Evolutionary conservation across 257 asterid species (phyloP).

Genomic region (Solanum tarijense): DNA sequence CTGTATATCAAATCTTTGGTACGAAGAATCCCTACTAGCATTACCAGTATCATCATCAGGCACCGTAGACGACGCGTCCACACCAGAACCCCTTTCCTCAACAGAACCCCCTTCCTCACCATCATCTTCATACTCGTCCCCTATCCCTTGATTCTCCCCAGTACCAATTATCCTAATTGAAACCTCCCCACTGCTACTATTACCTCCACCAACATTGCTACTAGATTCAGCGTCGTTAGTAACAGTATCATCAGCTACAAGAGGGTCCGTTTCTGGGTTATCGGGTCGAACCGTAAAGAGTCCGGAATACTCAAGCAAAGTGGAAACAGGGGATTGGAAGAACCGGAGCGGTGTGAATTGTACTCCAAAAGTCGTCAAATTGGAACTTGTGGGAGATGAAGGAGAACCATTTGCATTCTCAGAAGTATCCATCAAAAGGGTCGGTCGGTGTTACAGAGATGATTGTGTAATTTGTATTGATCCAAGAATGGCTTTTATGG

Average conservation of each 20-base stretch:
- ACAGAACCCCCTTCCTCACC: conserved; percentile 10
- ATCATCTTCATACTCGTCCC: conserved; percentile 16
- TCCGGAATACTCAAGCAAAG: conserved; percentile 66
- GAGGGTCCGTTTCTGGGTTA: conserved; percentile 35
- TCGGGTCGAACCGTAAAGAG: conserved; percentile 47
- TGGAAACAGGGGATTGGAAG: conserved; percentile 43
- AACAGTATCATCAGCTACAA: conserved; percentile 1
- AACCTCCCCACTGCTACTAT: conserved; percentile 50
- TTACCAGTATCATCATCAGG: conserved; percentile 20
- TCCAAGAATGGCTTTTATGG: neutral
- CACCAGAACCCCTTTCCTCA: conserved; percentile 5
- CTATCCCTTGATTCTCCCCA: conserved; percentile 16
- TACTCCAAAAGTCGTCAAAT: conserved; percentile 19
- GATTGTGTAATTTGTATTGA: neutral
- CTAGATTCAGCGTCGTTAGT: neutral
- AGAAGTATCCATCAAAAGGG: conserved; percentile 40
- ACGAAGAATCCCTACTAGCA: conserved; percentile 34
- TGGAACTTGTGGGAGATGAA: conserved; percentile 19
- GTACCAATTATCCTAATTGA: conserved; percentile 55
- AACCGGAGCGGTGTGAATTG: conserved; percentile 42
- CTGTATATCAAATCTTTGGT: conserved; percentile 73
- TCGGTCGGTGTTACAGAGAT: neutral
- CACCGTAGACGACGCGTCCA: neutral
- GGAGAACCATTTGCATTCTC: conserved; percentile 11
- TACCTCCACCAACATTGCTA: conserved; percentile 1